Percentiles rank a stretch among this genome's conserved stretches.
phyloP scores from a whole-genome alignment of 1,284 basidiomycete species.

The Polyporus tsugae region DNA sequence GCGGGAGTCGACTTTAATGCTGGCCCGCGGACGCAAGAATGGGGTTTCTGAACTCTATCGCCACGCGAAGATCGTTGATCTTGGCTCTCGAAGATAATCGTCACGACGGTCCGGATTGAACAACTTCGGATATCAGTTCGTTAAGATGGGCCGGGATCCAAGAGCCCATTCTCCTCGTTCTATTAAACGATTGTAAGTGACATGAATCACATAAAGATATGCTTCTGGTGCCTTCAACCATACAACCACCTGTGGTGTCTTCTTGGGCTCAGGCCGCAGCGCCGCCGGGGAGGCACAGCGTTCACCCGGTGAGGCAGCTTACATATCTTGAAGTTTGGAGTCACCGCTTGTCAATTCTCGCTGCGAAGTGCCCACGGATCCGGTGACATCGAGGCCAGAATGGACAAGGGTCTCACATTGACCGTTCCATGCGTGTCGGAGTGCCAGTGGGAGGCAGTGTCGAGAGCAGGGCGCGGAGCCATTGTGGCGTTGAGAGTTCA shows the following conservation, averaged over 20 bases:
- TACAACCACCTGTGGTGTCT: not conserved
- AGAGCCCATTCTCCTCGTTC: not conserved
- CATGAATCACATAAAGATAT: not conserved
- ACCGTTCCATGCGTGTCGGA: not conserved
- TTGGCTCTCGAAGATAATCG: not conserved
- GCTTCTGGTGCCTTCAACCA: not conserved
- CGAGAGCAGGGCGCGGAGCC: not conserved
- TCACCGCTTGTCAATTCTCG: not conserved
- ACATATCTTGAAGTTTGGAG: not conserved
- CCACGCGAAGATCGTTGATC: not conserved
- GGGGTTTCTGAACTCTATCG: not conserved
- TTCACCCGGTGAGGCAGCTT: no score
- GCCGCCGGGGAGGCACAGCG: not conserved
- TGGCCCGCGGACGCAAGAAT: not conserved
- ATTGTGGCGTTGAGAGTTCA: slow-evolving; percentile 1
- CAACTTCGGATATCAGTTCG: not conserved
- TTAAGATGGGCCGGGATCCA: not conserved
- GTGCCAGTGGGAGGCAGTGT: not conserved
- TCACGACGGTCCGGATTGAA: not conserved
- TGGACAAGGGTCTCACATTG: no score
- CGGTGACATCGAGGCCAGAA: no score
- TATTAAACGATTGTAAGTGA: not conserved
- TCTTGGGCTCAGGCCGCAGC: not conserved
- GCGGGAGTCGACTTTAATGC: not conserved
- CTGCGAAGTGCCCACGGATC: not conserved